Conservation (phyloP, 2,329 filamentous ascomycete genomes). For the Nothophoma quercina region DNA sequence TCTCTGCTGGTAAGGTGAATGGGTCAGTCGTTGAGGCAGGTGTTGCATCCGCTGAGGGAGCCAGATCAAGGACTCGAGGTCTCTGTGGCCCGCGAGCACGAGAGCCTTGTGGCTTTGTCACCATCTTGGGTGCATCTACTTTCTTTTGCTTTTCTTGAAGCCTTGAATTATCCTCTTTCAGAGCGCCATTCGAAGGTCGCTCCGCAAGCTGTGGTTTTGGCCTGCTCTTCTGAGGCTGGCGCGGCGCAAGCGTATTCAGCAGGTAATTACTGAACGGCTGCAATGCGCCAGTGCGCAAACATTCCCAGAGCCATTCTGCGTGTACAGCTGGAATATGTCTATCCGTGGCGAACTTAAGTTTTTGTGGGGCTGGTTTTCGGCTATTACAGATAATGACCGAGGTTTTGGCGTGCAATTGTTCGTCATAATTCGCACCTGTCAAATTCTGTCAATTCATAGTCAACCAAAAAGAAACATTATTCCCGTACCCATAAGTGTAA, state of each 20-base stretch:
- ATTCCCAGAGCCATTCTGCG: constrained; percentile 85
- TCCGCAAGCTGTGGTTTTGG: constrained; percentile 21
- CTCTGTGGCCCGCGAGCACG: constrained; percentile 18
- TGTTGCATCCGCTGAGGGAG: constrained; percentile 28
- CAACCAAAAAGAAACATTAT: constrained; percentile 3
- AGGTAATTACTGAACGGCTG: constrained; percentile 57
- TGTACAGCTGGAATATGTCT: constrained; percentile 83
- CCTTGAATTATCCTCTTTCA: constrained; percentile 33
- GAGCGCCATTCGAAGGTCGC: constrained; percentile 29
- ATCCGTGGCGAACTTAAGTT: constrained; percentile 76
- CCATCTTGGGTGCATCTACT: constrained; percentile 22
- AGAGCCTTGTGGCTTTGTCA: constrained; percentile 23
- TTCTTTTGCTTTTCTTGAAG: constrained; percentile 33
- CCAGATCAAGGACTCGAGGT: constrained; percentile 36
- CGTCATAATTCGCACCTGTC: constrained; percentile 76
- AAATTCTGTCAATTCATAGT: constrained; percentile 24
- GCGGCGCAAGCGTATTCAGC: constrained; percentile 25
- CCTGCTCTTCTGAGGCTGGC: constrained; percentile 25
- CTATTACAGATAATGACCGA: constrained; percentile 79
- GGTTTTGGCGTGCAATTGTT: constrained; percentile 74
- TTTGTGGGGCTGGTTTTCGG: constrained; percentile 68
- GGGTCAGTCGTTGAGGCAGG: constrained; percentile 31
- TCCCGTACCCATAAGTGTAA: constrained; percentile 71
- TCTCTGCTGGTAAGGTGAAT: constrained; percentile 19
- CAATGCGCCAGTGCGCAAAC: constrained; percentile 64